Percentiles rank a stretch among this genome's conserved stretches.
Evolutionary conservation across 108 stramenopile species (phyloP).

Genomic region (Fistulifera pelliculosa): DNA sequence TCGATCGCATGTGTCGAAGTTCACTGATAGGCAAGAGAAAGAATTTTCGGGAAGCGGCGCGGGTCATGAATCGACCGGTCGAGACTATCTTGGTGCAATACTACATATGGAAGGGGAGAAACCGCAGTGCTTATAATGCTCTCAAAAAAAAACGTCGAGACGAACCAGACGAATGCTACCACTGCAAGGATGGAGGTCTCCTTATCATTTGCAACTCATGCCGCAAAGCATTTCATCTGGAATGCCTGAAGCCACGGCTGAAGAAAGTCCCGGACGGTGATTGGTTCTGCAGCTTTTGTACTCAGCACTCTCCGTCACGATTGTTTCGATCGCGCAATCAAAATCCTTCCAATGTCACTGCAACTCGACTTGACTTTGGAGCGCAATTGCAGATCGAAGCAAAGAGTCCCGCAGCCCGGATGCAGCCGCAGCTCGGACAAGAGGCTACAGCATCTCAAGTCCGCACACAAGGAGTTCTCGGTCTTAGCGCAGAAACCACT

Average conservation of each 20-base stretch:
- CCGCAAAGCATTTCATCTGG: not conserved
- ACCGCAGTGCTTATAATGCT: not conserved
- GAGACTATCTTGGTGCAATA: not conserved
- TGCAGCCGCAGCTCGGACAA: no score
- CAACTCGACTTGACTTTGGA: no score
- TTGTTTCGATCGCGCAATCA: not conserved
- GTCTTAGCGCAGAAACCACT: no score
- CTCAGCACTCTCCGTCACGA: not conserved
- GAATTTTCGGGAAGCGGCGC: no score
- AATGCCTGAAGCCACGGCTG: not conserved
- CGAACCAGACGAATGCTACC: not conserved
- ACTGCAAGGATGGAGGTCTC: not conserved
- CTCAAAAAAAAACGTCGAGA: not conserved
- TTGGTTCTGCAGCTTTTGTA: not conserved
- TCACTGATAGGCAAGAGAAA: no score
- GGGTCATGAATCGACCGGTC: not conserved
- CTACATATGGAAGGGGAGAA: not conserved
- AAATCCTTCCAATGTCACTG: no score
- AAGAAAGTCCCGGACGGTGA: not conserved
- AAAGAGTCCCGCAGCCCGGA: no score
- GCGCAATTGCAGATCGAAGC: no score
- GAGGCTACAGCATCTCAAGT: no score
- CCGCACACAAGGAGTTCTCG: no score
- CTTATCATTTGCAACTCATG: not conserved
- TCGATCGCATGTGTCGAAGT: no score